Base-by-base conservation (phyloP, 1,139 yeast genomes). In the Sugiyamaella japonica region DNA sequence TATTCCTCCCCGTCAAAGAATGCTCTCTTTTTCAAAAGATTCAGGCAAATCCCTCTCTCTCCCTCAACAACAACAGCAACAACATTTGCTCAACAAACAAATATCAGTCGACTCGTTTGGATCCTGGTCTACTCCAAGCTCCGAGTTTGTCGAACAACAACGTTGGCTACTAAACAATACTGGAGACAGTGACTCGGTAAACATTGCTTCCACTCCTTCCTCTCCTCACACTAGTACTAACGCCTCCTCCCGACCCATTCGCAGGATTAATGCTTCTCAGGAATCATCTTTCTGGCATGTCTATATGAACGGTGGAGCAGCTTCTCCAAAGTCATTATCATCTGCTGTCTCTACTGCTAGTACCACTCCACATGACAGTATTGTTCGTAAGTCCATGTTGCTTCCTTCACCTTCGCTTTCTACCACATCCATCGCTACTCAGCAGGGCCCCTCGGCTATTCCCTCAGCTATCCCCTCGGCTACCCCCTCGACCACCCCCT, bases 101-200 rank as follows among this genome's bases (percentile, higher is more conserved):
- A 31, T 48, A 20, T 59, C 61, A 7, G 39, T 42, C 16, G 63
- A 60, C 43, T 60, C 62, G 37, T 63, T 63, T 50, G 66, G 62
- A 10, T 48, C 51, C 23, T 63, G 66, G 66, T 56, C 59, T 6
- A 50, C 63, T 1, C 60, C 64, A 5, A 61, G 58, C 46, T 23
- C 59, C 10, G 64, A 61, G 37, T 63, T 63, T 39, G 55, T 62
- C 40, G 66, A 63, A 48, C 63, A 62, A 44, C 66, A 63, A 53
- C 52, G 58, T 28, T 62, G 65, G 66, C 58, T 63, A 25, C 41
- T 62, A 41, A 51, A 54, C 46, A 52, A 51, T 13, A 55, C 42
- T 2, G 43, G 45, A 7, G 52, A 48, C 13, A 17, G 15, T 16
- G 50, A 46, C 31, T 34, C 47, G 17, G 13, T 44, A 10, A 48